Evolutionary conservation across 2,329 filamentous ascomycete genomes (phyloP).

Genomic region (Colletotrichum abscissum): DNA sequence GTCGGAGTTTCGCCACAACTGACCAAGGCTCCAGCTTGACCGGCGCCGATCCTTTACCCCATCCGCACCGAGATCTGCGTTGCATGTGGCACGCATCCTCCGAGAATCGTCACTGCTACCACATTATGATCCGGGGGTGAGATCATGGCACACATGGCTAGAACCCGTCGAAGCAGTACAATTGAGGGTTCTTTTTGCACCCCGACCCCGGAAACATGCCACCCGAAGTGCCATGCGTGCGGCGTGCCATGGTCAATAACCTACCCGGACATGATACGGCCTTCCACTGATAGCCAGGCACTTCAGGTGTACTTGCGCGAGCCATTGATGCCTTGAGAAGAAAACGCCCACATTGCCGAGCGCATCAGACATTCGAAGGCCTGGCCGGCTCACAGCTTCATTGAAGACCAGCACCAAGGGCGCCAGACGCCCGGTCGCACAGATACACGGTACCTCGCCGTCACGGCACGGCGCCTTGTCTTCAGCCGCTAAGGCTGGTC

Average conservation of each 20-base stretch:
- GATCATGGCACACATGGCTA: slow-evolving; percentile 20
- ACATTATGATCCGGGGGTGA: slow-evolving; percentile 25
- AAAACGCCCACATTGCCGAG: not conserved
- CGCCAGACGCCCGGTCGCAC: too few species aligned
- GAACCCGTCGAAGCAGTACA: not conserved
- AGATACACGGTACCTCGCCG: too few species aligned
- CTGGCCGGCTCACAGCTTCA: not conserved
- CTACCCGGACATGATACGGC: not conserved
- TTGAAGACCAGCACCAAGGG: not conserved
- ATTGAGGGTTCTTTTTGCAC: not conserved
- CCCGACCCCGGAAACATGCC: not conserved
- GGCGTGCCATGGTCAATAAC: not conserved
- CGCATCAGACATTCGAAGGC: not conserved
- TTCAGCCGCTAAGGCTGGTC: not conserved
- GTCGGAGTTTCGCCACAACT: slow-evolving; percentile 24
- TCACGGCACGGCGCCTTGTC: not conserved
- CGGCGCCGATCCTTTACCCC: slow-evolving; percentile 27
- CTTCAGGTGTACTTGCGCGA: not conserved
- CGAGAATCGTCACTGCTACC: slow-evolving; percentile 19
- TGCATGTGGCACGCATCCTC: slow-evolving; percentile 2
- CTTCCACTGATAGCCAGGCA: not conserved
- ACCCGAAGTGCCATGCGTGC: not conserved
- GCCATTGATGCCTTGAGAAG: not conserved
- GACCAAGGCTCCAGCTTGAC: slow-evolving; percentile 9
- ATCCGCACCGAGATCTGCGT: slow-evolving; percentile 22